phyloP scores from a whole-genome alignment of 129 eudicot genomes.

The Gnaphalium uliginosum region DNA sequence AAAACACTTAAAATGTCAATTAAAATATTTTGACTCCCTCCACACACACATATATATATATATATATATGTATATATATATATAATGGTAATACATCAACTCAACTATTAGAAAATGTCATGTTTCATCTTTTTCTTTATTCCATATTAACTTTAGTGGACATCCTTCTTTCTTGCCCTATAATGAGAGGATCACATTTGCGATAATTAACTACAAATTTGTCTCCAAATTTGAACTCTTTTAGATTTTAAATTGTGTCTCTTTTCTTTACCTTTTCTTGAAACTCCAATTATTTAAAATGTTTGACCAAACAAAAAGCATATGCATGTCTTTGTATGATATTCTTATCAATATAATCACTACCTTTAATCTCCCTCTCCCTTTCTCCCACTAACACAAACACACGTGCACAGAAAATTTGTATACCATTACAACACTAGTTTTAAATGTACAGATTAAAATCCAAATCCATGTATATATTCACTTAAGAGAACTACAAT shows the following conservation, averaged over 20 bases:
- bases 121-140: constrained; percentile 8
- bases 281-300: constrained; percentile 20
- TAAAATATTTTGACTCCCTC: no score
- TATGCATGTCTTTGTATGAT: constrained; percentile 37
- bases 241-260: background rate
- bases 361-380: background rate
- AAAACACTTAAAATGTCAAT: no score
- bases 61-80: no score
- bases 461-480: no score
- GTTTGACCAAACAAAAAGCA: constrained; percentile 41
- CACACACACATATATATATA: no score
- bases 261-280: constrained; percentile 7
- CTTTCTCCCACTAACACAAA: background rate
- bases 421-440: no score
- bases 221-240: constrained; percentile 24
- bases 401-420: constrained; percentile 24
- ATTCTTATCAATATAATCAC: background rate
- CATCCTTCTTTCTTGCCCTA: constrained; percentile 54
- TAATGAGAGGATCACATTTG: constrained; percentile 34
- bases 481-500: no score
- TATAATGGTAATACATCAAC: no score
- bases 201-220: constrained; percentile 44
- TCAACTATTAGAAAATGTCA: background rate
- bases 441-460: no score
- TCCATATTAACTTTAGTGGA: constrained; percentile 31